Evolutionary conservation across 108 stramenopile species (phyloP).

Genomic region (Skeletonema costatum): DNA sequence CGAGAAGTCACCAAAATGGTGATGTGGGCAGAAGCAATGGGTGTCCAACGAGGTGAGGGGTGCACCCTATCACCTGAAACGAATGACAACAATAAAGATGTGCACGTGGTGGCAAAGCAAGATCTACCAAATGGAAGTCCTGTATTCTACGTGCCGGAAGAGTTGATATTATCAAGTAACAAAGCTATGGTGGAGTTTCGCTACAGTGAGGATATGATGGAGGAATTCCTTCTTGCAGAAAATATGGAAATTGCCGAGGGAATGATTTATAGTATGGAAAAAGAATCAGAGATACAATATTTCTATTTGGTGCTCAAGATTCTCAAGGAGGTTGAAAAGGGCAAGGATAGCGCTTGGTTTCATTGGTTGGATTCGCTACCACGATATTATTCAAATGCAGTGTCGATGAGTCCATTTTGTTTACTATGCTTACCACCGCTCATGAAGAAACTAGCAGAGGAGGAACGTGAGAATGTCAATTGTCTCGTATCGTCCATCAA

Average conservation of each 20-base stretch:
- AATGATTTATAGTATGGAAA: not conserved
- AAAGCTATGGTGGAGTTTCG: slow-evolving; percentile 49
- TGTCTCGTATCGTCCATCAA: slow-evolving; percentile 9
- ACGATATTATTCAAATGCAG: slow-evolving; percentile 42
- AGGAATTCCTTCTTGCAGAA: not conserved
- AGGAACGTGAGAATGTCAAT: slow-evolving; percentile 25
- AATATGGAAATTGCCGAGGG: slow-evolving; percentile 22
- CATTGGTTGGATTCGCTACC: slow-evolving; percentile 59
- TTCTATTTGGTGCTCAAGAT: slow-evolving; percentile 51
- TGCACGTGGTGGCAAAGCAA: slow-evolving; percentile 29
- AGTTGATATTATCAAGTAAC: slow-evolving; percentile 43
- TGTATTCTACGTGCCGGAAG: slow-evolving; percentile 45
- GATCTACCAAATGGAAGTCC: slow-evolving; percentile 46
- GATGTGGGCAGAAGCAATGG: slow-evolving; percentile 4
- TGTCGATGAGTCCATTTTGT: slow-evolving; percentile 49
- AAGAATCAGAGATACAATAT: slow-evolving; percentile 14
- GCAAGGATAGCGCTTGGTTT: slow-evolving; percentile 49
- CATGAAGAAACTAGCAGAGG: slow-evolving; percentile 18
- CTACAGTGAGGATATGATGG: not conserved
- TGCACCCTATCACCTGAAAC: slow-evolving; percentile 6
- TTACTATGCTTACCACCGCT: slow-evolving; percentile 39
- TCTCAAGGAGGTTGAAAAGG: slow-evolving; percentile 46
- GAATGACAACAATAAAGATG: slow-evolving; percentile 21
- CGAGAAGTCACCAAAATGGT: slow-evolving; percentile 3
- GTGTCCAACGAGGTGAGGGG: slow-evolving; percentile 9